Evolutionary conservation across 2,329 filamentous ascomycete species (phyloP), one percentile per base, ranked within the genome.

Genomic region (Saccharata proteae): DNA sequence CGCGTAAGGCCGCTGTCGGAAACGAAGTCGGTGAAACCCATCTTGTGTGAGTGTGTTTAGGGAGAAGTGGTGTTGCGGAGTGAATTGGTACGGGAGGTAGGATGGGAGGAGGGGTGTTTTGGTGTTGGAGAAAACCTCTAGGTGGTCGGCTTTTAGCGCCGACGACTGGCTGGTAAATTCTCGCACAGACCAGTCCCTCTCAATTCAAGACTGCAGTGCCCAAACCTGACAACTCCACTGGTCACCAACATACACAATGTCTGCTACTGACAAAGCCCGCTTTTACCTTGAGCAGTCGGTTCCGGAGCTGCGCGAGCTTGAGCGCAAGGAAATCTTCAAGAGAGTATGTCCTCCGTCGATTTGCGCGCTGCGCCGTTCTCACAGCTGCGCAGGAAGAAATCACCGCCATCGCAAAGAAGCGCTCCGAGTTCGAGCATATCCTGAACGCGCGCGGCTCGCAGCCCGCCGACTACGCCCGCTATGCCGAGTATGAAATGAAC

Each of bases 261-360:
- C n/a, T n/a, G 84, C 90, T 36, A 79, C 81, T 40, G 90, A 96
- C 51, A 96, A 94, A 60, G 90, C 88, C 34, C 82, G 88, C 36
- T 96, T 88, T 60, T 94, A 82, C 58, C 71, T 96, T 41, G 90
- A 98, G 63, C 80, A 88, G 44, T 80, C 81, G 2, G 82, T 94
- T 25, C 84, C 86, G 11, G 86, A 96, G 56, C 71, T 98, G 35
- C 83, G 85, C 40, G 85, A 93, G 48, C 92, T 84, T 56, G 81
- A 93, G 58, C 74, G 82, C 42, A 94, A 93, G 57, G 78, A 83
- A 46, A 80, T 98, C 44, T 98, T 98, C 61, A 74, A 70, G 38
- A 77, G 79, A 62, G 81, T 81, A 56, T 19, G 58, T 37, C 17
- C 29, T 26, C 15, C 17, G 28, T 30, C 16, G 27, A 32, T 26